Evolutionary conservation across 2,329 filamentous ascomycete genomes (phyloP), one percentile per base, ranked within the genome.

Genomic region (Fusarium dlaminii): DNA sequence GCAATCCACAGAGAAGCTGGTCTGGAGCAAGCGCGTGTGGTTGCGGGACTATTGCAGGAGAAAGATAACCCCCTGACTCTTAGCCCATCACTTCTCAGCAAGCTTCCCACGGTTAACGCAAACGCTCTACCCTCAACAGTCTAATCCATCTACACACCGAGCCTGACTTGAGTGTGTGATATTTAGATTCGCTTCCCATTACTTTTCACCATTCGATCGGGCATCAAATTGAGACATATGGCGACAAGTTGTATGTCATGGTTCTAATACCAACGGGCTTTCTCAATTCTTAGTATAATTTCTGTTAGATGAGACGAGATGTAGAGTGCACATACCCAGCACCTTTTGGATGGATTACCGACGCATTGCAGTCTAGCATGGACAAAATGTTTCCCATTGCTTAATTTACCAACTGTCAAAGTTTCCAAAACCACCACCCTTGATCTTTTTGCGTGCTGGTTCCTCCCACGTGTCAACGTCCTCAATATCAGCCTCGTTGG

Each of bases 341-440:
- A 54, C 64, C 39, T 65, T 55, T 55, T 66, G 37, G 62, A 68
- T 56, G 40, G 55, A 68, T 52, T n/a, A 45, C 54, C 46, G 39
- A 49, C 29, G 58, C 30, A 30, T 42, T 64, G 27, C 57, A 61
- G 60, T 39, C 42, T 30, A 63, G 30, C 34, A 39, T 65, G 10
- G 18, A 37, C 40, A 59, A 56, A 36, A 24, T 54, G 37, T 30
- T 30, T 65, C 37, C 14, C 30, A 42, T 29, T 17, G 46, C 57
- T 55, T 34, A 36, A 24, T 60, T 64, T 85, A 98, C 96, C 96
- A 99, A 42, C 86, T 89, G 83, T 98, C 95, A 82, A 99, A 99
- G 82, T 98, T 97, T 6, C 96, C 95, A 86, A 98, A 99, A 0
- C 94, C 95, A 18, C 90, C 90, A 2, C 80, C 81, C 80, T 93